Percentiles rank a stretch among this genome's conserved stretches.
Evolutionary conservation across 2,329 filamentous ascomycete genomes (phyloP).

Genomic region (Lachnellula cervina): DNA sequence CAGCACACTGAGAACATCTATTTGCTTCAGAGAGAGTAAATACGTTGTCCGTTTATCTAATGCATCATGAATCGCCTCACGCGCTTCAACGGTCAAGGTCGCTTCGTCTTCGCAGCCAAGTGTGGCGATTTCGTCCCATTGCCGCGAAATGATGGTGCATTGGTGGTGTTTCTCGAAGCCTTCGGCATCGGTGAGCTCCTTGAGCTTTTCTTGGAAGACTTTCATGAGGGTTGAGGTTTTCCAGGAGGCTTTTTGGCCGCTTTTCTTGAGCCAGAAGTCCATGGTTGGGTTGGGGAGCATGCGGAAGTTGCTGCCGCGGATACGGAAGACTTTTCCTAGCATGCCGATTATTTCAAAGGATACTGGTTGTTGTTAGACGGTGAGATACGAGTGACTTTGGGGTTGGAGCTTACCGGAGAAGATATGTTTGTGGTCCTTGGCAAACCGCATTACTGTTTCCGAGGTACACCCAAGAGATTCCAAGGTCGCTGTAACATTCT

Average conservation of each 20-base stretch:
- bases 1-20: constrained; percentile 22
- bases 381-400: too few relatives aligned
- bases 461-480: constrained; percentile 50
- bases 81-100: constrained; percentile 17
- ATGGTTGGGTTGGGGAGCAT: constrained; percentile 53
- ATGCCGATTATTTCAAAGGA: constrained; percentile 56
- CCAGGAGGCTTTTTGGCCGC: constrained; percentile 25
- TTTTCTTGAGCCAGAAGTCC: constrained; percentile 46
- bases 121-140: constrained; percentile 18
- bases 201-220: constrained; percentile 26
- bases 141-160: constrained; percentile 12
- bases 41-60: constrained; percentile 22
- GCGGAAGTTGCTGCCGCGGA: constrained; percentile 45
- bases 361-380: constrained; percentile 35
- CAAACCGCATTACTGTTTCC: constrained; percentile 42
- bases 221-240: constrained; percentile 26
- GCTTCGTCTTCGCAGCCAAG: constrained; percentile 19
- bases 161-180: constrained; percentile 3
- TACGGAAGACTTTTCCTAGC: constrained; percentile 47
- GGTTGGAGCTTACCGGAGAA: constrained; percentile 23
- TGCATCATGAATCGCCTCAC: constrained; percentile 27
- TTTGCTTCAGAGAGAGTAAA: constrained; percentile 18
- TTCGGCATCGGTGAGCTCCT: constrained; percentile 9
- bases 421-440: constrained; percentile 29
- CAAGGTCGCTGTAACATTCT: constrained; percentile 49